Percentiles rank a stretch among this genome's conserved stretches.
phyloP scores from a whole-genome alignment of 345 rosid species.

The Brassica napus region DNA sequence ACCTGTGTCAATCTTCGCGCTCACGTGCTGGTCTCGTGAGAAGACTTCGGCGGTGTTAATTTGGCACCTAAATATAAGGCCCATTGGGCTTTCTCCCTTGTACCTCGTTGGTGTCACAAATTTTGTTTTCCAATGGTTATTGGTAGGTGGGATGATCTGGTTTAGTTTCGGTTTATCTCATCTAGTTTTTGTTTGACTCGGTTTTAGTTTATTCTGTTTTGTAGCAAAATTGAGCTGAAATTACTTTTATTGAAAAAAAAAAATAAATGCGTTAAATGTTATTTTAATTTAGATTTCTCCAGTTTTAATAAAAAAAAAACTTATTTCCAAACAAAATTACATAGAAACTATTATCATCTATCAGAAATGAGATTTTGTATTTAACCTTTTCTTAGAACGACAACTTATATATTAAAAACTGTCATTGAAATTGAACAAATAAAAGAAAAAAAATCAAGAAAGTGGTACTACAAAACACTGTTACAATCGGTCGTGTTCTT shows the following conservation, averaged over 20 bases:
- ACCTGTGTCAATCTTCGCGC: background rate
- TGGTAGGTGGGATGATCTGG: background rate
- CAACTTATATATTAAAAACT: background rate
- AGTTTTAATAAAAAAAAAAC: too few species aligned
- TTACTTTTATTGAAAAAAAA: too few species aligned
- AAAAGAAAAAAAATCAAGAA: background rate
- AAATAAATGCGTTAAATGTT: too few species aligned
- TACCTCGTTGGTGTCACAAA: background rate
- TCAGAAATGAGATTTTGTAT: background rate
- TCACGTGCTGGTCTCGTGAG: conserved; percentile 20
- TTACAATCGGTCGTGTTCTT: conserved; percentile 18
- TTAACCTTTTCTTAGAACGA: background rate
- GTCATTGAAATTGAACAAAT: background rate
- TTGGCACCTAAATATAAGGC: background rate
- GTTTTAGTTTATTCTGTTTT: too few species aligned
- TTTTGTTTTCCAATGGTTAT: background rate
- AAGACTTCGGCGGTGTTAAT: conserved; percentile 2
- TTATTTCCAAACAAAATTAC: too few species aligned
- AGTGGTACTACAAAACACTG: conserved; percentile 7
- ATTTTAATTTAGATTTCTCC: too few species aligned
- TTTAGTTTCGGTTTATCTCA: background rate
- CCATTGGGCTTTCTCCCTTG: conserved; percentile 11
- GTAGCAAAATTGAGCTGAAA: too few species aligned
- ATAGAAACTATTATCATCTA: too few species aligned
- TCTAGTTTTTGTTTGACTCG: too few species aligned